phyloP scores from a whole-genome alignment of 2,329 filamentous ascomycete genomes.

The Dryadomyces quercivorus region DNA sequence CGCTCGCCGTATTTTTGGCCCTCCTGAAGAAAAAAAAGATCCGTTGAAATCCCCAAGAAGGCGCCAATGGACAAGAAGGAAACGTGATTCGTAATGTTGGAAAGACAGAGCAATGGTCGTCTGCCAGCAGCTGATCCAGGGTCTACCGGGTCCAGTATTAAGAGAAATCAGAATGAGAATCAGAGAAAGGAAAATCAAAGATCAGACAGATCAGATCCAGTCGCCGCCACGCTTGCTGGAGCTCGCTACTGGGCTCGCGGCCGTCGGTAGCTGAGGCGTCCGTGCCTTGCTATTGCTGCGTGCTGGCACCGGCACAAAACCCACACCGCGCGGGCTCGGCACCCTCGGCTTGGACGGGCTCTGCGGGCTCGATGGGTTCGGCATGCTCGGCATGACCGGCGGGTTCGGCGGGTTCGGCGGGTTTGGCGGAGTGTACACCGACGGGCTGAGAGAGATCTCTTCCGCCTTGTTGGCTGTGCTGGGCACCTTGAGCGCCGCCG shows the following conservation, averaged over 20 bases:
- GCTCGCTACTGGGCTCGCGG: too few relatives aligned
- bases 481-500: too few relatives aligned
- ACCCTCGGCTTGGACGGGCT: constrained; percentile 24
- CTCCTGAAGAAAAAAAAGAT: not conserved
- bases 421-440: constrained; percentile 33
- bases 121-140: too few relatives aligned
- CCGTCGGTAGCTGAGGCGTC: not conserved
- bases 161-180: not conserved
- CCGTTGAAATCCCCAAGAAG: not conserved
- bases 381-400: not conserved
- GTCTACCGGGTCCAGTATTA: too few relatives aligned
- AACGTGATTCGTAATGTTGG: too few relatives aligned
- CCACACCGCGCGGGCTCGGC: constrained; percentile 30
- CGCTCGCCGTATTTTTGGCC: too few relatives aligned
- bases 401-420: not conserved
- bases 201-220: constrained; percentile 11
- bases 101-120: too few relatives aligned
- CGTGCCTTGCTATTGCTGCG: constrained; percentile 12
- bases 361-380: constrained; percentile 7
- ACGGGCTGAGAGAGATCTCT: constrained; percentile 27
- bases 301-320: constrained; percentile 22
- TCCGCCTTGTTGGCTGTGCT: constrained; percentile 17
- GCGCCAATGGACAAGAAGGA: too few relatives aligned
- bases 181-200: not conserved
- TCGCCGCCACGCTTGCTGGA: constrained; percentile 5